phyloP scores from a whole-genome alignment of 805 yeast species.

The Diddensiella transvaalensis region DNA sequence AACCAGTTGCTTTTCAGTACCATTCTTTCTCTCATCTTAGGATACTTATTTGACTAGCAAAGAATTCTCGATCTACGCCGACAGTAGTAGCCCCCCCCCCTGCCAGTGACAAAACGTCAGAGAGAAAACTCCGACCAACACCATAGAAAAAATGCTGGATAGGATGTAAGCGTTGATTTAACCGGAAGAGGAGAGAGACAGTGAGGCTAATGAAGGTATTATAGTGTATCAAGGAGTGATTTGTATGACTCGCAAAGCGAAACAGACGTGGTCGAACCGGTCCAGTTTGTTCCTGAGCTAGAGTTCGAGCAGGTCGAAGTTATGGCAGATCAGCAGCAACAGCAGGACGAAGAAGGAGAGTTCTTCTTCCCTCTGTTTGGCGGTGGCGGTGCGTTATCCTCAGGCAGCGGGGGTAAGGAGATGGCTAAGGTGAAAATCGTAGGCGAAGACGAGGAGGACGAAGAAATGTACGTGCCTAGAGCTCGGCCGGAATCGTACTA shows the following conservation, averaged over 20 bases:
- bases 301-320: conserved; percentile 17
- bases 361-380: conserved; percentile 18
- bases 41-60: no score
- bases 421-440: conserved; percentile 4
- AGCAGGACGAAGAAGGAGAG: conserved; percentile 13
- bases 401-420: no score
- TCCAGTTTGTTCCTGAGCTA: conserved; percentile 9
- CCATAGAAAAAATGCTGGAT: neutral
- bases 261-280: neutral
- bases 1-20: no score
- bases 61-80: no score
- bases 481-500: conserved; percentile 24
- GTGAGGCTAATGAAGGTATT: no score
- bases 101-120: no score
- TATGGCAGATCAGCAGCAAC: neutral
- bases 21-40: no score
- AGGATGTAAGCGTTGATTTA: neutral
- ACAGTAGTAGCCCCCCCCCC: no score
- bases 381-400: neutral
- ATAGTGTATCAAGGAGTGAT: conserved; percentile 16
- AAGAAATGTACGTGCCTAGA: conserved; percentile 4
- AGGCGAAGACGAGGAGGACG: conserved; percentile 10
- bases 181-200: no score
- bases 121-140: no score
- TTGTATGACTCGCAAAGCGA: conserved; percentile 8